These are phyloP conservation scores for Lippia alba DNA, from an alignment of 305 asterid species.

Conservation along the genomic window DNA sequence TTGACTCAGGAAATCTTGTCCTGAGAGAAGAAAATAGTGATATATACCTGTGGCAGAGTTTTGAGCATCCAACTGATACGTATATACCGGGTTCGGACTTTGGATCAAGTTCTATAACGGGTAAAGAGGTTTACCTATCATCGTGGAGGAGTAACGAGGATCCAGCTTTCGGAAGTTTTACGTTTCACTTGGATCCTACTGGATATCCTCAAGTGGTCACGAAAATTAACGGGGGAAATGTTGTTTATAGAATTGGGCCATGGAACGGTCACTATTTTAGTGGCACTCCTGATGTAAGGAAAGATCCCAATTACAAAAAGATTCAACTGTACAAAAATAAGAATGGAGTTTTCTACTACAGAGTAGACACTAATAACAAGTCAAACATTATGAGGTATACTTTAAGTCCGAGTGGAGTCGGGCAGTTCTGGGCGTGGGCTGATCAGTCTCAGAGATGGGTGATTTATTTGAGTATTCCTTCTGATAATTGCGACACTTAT, in stretches of 20 bases:
- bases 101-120: constrained; percentile 24
- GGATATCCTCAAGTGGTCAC: too few relatives aligned
- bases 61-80: constrained; percentile 34
- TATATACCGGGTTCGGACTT: constrained; percentile 32
- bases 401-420: constrained; percentile 23
- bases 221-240: too few relatives aligned
- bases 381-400: constrained; percentile 22
- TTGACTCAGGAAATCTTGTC: constrained; percentile 34
- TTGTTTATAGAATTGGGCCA: too few relatives aligned
- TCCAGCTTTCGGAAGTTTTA: too few relatives aligned
- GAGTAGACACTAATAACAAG: background rate
- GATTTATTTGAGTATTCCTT: too few relatives aligned
- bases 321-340: constrained; percentile 13
- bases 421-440: constrained; percentile 33
- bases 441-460: background rate
- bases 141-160: constrained; percentile 28
- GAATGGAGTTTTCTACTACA: constrained; percentile 30
- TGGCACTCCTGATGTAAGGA: background rate
- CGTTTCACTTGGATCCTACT: too few relatives aligned
- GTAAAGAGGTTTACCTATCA: constrained; percentile 19
- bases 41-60: constrained; percentile 28
- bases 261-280: too few relatives aligned
- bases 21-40: constrained; percentile 10
- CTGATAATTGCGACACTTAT: too few relatives aligned
- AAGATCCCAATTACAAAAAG: too few relatives aligned